Evolutionary conservation across 2,329 filamentous ascomycete genomes (phyloP), one percentile per base, ranked within the genome.

Genomic region (Sarocladiaceae sp.): DNA sequence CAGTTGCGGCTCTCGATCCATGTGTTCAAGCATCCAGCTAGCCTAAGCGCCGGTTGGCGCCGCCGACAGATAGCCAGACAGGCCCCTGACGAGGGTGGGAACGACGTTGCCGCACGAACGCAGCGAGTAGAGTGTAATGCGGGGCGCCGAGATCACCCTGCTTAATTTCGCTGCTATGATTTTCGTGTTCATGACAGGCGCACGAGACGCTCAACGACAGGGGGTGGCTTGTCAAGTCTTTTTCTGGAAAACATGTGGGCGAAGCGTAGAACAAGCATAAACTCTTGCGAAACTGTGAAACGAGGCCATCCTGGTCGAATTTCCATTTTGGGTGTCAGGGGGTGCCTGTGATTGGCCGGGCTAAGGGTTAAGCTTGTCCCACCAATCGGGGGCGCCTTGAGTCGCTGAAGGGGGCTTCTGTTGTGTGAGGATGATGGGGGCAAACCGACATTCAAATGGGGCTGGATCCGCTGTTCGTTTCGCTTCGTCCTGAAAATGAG

Each of bases 91-190:
- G 28, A n/a, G n/a, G n/a, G n/a, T n/a, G n/a, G n/a, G n/a, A n/a
- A n/a, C 15, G 8, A 13, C 10, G 35, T n/a, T 48, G 44, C 44
- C 15, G 44, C 44, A 48, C 44, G 17, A 11, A 48, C 44, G 44
- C 44, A 22, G 44, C 44, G 44, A 48, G 26, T 48, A 48, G 17
- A 48, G 26, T 31, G 17, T 17, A 12, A 48, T 31, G 44, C 26
- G 44, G 44, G 44, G 26, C 20, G 44, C 25, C 44, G 44, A 48
- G 44, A 33, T 20, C 7, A 20, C 17, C 44, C 44, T 48, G 7
- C 25, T 48, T 48, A 48, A 48, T 48, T 33, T 48, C 44, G 44
- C 28, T 18, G 5, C 23, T 48, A 48, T 31, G 44, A 48, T 48
- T 22, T 13, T 29, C 44, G 26, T 3, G 44, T 18, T 11, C 10